Conservation (phyloP, 345 rosid genomes). For the Erucastrum elatum region DNA sequence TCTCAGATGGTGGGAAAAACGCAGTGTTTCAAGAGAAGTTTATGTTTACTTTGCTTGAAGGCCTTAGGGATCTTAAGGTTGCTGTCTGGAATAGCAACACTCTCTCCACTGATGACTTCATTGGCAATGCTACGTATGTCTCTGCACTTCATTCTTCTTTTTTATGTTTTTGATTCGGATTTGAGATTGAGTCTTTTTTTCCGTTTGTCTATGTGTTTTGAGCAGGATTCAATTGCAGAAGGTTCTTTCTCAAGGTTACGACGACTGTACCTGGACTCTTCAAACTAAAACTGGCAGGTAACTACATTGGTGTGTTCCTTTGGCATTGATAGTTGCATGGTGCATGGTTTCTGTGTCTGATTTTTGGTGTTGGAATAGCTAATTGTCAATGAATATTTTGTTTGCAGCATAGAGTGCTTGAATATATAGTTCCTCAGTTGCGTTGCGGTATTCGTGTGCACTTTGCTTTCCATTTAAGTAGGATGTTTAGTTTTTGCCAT, state of each 20-base stretch:
- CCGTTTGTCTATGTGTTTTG: slow-evolving; percentile 12
- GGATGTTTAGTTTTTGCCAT: not conserved
- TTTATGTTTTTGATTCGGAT: not conserved
- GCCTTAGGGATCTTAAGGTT: slow-evolving; percentile 64
- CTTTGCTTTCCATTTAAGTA: not conserved
- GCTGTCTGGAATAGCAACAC: slow-evolving; percentile 85
- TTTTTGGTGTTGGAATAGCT: not conserved
- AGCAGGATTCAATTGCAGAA: slow-evolving; percentile 71
- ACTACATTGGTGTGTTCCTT: not conserved
- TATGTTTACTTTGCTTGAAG: slow-evolving; percentile 73
- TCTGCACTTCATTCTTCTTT: not conserved
- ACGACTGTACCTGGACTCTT: slow-evolving; percentile 76
- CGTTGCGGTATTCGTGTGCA: not conserved
- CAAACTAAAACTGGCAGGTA: slow-evolving; percentile 86
- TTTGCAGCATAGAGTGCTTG: not conserved
- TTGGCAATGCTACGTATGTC: slow-evolving; percentile 83
- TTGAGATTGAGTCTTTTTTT: slow-evolving; percentile 12
- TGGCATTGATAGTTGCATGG: not conserved
- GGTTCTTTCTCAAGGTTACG: slow-evolving; percentile 74
- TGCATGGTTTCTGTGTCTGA: not conserved
- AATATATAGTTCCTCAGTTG: not conserved
- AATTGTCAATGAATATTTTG: not conserved
- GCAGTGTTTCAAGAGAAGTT: slow-evolving; percentile 93
- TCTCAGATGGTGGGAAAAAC: slow-evolving; percentile 69
- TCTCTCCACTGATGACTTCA: slow-evolving; percentile 64